Base-by-base conservation (phyloP, 225 moss, liverwort and hornwort species). In the Polytrichum formosum region DNA sequence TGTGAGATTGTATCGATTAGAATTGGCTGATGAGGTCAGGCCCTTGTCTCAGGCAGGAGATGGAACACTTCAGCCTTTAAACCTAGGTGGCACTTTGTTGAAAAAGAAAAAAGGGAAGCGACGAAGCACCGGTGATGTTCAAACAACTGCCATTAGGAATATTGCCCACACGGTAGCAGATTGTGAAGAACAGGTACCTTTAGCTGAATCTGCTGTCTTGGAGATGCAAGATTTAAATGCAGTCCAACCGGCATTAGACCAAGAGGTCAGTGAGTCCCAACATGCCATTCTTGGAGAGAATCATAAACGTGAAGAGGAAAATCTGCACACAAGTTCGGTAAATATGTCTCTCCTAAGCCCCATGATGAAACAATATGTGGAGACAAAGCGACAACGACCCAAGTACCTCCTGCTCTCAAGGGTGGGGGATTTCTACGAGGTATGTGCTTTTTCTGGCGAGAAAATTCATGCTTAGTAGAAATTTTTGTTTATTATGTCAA, bases 361-460 rank as follows among this genome's bases (percentile, higher is more conserved):
- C 9, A 91, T 88, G 88, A 88, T 91, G 88, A 88, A 82, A 67
- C 91, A 91, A 67, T 91, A 91, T 60, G 90, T 88, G 65, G 90
- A 91, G 73, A 88, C 85, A 63, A 91, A 91, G 75, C 85, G 88
- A 69, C 90, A 86, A 74, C 76, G 80, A 70, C 77, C 86, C 60
- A 85, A 82, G 68, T 88, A 82, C 55, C 76, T 91, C 65, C 82
- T 91, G 54, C 86, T 91, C 37, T 91, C 83, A 70, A 88, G 83
- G 75, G 80, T 86, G 4, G 86, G 88, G 67, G 88, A 88, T 70
- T 91, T 91, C 72, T 91, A 85, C 53, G 88, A 91, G 90, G 90
- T 91, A 83, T 18, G 67, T 69, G 7, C 25, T 54, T 7, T 61
- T 68, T 53, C 35, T 26, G 53, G 28, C 35, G 18, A 7, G 54